Percentiles rank a stretch among this genome's conserved stretches.
Conservation (phyloP, 176 grass and related monocot species). For the Metroxylon sagu region DNA sequence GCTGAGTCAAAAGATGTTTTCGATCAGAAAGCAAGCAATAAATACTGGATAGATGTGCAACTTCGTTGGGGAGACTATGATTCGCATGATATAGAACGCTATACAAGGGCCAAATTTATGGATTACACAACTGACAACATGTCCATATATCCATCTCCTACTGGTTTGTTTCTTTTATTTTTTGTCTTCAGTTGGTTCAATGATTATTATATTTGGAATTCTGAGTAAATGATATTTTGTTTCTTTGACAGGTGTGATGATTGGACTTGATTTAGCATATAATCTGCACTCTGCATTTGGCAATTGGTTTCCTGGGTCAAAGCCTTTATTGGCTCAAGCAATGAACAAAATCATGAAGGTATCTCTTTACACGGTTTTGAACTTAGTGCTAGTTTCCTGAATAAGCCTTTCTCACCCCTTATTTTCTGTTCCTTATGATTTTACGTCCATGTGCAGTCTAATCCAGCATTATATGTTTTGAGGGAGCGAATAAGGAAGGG, state of each 20-base stretch:
- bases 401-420: not conserved
- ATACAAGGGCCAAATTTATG: slow-evolving; percentile 98
- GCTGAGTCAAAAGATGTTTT: slow-evolving; percentile 96
- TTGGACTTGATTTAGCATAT: slow-evolving; percentile 91
- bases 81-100: slow-evolving; percentile 96
- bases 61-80: slow-evolving; percentile 96
- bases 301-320: slow-evolving; percentile 98
- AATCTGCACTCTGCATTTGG: slow-evolving; percentile 93
- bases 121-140: slow-evolving; percentile 99
- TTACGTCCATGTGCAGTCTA: slow-evolving; percentile 48
- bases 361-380: slow-evolving; percentile 2
- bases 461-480: slow-evolving; percentile 87
- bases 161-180: slow-evolving; percentile 42
- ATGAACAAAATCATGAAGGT: slow-evolving; percentile 99
- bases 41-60: slow-evolving; percentile 98
- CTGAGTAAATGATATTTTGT: slow-evolving; percentile 3
- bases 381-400: not conserved
- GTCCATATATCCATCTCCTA: slow-evolving; percentile 98
- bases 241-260: slow-evolving; percentile 78
- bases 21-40: slow-evolving; percentile 97
- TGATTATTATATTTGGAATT: too few species aligned
- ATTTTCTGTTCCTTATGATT: slow-evolving; percentile 14
- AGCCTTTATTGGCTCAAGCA: slow-evolving; percentile 85
- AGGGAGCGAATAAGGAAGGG: slow-evolving; percentile 97
- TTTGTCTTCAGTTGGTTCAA: slow-evolving; percentile 2